Evolutionary conservation across 2,329 filamentous ascomycete species (phyloP), one percentile per base, ranked within the genome.

Genomic region (Furcasterigmium sp.): DNA sequence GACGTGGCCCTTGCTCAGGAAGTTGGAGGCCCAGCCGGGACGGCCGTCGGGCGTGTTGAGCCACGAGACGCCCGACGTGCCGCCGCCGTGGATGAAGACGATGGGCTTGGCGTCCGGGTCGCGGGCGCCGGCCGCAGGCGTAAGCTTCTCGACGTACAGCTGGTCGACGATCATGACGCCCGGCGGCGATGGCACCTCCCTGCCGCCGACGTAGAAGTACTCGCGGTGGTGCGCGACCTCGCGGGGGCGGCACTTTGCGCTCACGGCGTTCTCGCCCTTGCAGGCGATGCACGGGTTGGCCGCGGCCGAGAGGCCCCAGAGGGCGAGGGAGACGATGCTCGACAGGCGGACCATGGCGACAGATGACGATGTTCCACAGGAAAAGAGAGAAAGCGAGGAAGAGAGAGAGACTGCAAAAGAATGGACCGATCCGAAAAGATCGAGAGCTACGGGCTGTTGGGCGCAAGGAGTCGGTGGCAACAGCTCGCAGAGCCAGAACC

Each of bases 1-100:
- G 3, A 55, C 56, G 39, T 68, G 68, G 3, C 70, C 70, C 19
- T 59, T 49, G 0, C 50, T 49, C 1, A 71, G 50, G 37, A 76
- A 75, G 41, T 56, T 68, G 0, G 64, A 62, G 0, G 69, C 65
- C 72, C 72, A 76, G 8, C 71, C 71, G 2, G 60, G 58, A 2
- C 59, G 51, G 13, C 64, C 62, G 43, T 76, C 70, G 6, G 74
- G 72, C 15, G 72, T 77, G 29, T 66, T 66, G 13, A 68, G 52
- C 62, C 63, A 71, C 5, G 44, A 46, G 5, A 48, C 44, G 5
- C 40, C 44, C 8, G 46, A 35, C 2, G 44, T 43, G 18, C 44
- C 44, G 7, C 46, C 46, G 17, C 46, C 46, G 25, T 48, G 46
- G 29, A 48, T 46, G 41, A 46, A 43, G 6, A 48, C 28, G 9